A percentile compares a stretch with the other conserved stretches of the same genome.
Conservation (phyloP, 1,139 yeast genomes). For the Arxiozyma slooffiae region DNA sequence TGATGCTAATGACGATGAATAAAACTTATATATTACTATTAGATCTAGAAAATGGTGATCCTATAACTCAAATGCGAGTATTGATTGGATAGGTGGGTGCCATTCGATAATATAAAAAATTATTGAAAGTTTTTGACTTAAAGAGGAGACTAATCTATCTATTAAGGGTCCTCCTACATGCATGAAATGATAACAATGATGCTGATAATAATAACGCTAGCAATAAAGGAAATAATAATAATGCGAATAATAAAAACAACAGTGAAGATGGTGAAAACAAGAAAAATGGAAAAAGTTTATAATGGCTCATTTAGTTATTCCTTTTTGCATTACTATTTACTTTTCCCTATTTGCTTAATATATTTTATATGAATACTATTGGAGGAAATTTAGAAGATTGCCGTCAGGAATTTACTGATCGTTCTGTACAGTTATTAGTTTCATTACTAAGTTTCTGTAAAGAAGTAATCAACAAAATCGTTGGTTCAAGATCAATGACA, state of each 20-base stretch:
- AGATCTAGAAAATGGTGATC: conserved; percentile 68
- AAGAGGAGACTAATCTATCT: conserved; percentile 17
- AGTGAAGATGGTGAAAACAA: conserved; percentile 28
- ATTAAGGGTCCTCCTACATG: conserved; percentile 31
- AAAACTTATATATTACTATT: conserved; percentile 36
- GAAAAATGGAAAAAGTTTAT: conserved; percentile 24
- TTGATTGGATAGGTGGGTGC: conserved; percentile 45
- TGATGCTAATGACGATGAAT: conserved; percentile 10
- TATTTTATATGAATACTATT: conserved; percentile 58
- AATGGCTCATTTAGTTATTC: conserved; percentile 66
- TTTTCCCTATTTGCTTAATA: conserved; percentile 63
- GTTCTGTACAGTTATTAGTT: conserved; percentile 46
- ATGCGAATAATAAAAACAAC: conserved; percentile 28
- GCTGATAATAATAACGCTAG: conserved; percentile 19
- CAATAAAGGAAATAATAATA: conserved; percentile 13
- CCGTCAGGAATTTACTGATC: conserved; percentile 65
- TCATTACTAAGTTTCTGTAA: conserved; percentile 63
- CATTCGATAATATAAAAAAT: conserved; percentile 33
- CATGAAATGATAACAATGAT: conserved; percentile 15
- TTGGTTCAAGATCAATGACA: conserved; percentile 38
- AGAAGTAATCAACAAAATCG: conserved; percentile 61
- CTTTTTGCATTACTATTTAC: conserved; percentile 57
- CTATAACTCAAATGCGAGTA: conserved; percentile 39
- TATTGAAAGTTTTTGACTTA: conserved; percentile 18
- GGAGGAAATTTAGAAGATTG: conserved; percentile 37